Base-by-base conservation (phyloP, 2,329 filamentous ascomycete species). In the Ascosphaera pollenicola region DNA sequence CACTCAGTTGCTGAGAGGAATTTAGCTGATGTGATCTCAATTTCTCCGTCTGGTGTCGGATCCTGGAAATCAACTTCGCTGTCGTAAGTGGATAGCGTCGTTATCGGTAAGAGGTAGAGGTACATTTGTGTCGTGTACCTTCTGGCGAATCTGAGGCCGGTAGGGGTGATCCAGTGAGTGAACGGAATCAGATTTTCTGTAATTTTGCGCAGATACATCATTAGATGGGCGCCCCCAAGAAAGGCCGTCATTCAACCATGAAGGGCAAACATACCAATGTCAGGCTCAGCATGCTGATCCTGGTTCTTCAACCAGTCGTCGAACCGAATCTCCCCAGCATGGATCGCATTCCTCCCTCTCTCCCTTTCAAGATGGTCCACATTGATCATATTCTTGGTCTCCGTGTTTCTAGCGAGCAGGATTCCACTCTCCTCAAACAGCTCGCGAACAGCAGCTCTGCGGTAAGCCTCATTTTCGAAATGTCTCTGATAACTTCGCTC, bases 61-160 rank as follows among this genome's bases (percentile, higher is more conserved):
- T 71, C 68, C 21, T 78, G 77, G 21, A 24, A 24, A 10, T 24
- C 21, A 37, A 82, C 48, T 69, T 72, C 51, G 68, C 68, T 45
- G 47, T 60, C 50, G 48, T 62, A 53, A 47, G 62, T 46, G 36
- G 58, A 37, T 34, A 54, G 45, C 45, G 59, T 43, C n/a, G 58
- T 55, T 8, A 75, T 58, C 0, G 84, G 84, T 2, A 94, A 66
- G 56, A 91, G 76, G 58, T 93, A 93, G 8, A 95, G 56, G 58
- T 95, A 98, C 87, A 95, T 95, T 54, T 94, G 85, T 1, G 87
- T 94, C 0, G 80, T 82, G 60, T 91, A 98, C 36, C 89, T 70
- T 48, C 76, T 82, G 0, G 74, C 69, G 1, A 77, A 62, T 10
- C 10, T 24, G 44, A 70, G 73, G 0, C 64, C 57, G 8, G 47